A percentile compares a stretch with the other conserved stretches of the same genome.
Conservation (phyloP, 805 yeast species). For the Suhomyces tanzawaensis region DNA sequence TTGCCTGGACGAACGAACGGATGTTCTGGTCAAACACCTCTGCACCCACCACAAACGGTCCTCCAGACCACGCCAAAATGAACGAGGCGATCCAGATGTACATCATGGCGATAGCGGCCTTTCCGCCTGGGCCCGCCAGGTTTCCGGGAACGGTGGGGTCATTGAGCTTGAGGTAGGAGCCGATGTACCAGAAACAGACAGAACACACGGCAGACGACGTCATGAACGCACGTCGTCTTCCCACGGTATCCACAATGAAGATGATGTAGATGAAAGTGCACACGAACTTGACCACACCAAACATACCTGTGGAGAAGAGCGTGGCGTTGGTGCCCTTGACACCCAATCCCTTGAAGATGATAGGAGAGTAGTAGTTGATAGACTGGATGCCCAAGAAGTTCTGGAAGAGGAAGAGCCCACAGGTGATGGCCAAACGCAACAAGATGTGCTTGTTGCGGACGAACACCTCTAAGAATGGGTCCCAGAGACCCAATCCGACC, state of each 20-base stretch:
- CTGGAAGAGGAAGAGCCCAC: slow-evolving; percentile 34
- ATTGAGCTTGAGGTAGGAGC: slow-evolving; percentile 33
- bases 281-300: slow-evolving; percentile 38
- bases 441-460: slow-evolving; percentile 23
- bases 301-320: slow-evolving; percentile 39
- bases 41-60: slow-evolving; percentile 40
- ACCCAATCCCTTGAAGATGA: slow-evolving; percentile 34
- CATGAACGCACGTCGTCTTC: slow-evolving; percentile 37
- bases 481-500: slow-evolving; percentile 34
- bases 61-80: slow-evolving; percentile 40
- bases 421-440: slow-evolving; percentile 30
- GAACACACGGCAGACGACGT: slow-evolving; percentile 32
- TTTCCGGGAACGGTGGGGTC: slow-evolving; percentile 33
- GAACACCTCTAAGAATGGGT: slow-evolving; percentile 33
- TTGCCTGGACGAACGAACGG: slow-evolving; percentile 39
- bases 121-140: slow-evolving; percentile 38
- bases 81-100: slow-evolving; percentile 42
- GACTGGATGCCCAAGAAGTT: slow-evolving; percentile 41
- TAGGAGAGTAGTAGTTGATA: slow-evolving; percentile 39
- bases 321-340: slow-evolving; percentile 37
- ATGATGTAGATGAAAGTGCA: slow-evolving; percentile 34
- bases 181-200: slow-evolving; percentile 40
- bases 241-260: slow-evolving; percentile 35
- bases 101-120: slow-evolving; percentile 40
- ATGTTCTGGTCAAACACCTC: slow-evolving; percentile 42